These are phyloP conservation scores for Orobanche coerulescens DNA, from an alignment of 257 asterid species.

Conservation along the genomic window DNA sequence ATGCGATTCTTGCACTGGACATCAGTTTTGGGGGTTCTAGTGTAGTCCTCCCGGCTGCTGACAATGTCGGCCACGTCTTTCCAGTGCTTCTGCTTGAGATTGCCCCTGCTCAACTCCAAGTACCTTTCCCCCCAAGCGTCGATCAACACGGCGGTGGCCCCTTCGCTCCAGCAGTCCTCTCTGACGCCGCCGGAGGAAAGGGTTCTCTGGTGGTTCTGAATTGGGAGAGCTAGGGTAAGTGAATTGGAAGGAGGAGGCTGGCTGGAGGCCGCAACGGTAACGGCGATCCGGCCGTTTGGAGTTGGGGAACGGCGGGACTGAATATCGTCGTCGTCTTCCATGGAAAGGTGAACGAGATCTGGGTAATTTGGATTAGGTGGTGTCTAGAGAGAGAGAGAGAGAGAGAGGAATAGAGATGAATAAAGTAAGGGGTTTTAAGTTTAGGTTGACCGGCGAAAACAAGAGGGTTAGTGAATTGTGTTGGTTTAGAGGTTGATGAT, in stretches of 20 bases:
- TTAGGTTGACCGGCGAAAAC: conserved; percentile 25
- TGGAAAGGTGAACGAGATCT: conserved; percentile 17
- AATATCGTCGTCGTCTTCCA: conserved; percentile 74
- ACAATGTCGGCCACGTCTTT: conserved; percentile 80
- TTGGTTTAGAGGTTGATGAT: conserved; percentile 12
- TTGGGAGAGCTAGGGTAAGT: conserved; percentile 63
- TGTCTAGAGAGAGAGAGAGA: conserved; percentile 18
- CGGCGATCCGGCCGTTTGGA: conserved; percentile 61
- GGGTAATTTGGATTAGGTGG: not conserved
- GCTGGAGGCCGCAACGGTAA: conserved; percentile 58
- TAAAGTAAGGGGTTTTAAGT: not conserved
- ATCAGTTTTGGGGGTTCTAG: conserved; percentile 63
- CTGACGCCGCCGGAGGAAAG: conserved; percentile 41
- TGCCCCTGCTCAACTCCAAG: conserved; percentile 75
- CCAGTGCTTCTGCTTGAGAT: conserved; percentile 90
- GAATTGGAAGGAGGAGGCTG: conserved; percentile 31
- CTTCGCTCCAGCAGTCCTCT: conserved; percentile 98
- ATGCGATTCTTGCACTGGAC: conserved; percentile 91
- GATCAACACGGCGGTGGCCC: conserved; percentile 62
- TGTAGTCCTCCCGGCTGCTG: conserved; percentile 43
- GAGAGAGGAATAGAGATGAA: conserved; percentile 17
- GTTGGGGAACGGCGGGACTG: conserved; percentile 37
- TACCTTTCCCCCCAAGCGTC: conserved; percentile 90
- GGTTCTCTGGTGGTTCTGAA: conserved; percentile 35
- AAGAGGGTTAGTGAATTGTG: not conserved